Percentiles rank a stretch among this genome's conserved stretches.
phyloP scores from a whole-genome alignment of 805 yeast species.

The Maudiozyma pseudohumilis region DNA sequence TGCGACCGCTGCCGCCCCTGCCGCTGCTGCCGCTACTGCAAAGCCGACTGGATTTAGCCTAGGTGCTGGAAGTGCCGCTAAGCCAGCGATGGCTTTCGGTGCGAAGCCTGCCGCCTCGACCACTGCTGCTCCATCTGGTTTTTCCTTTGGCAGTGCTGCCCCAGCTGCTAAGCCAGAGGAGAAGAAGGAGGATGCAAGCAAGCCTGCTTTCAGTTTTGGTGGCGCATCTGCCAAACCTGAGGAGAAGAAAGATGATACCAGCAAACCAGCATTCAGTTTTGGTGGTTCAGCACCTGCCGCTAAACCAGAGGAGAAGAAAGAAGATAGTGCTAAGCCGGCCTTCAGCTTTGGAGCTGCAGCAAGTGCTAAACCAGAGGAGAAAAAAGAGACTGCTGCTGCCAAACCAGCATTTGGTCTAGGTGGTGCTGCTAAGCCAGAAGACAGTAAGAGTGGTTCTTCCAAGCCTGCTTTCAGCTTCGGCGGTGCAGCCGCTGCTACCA shows the following conservation, averaged over 20 bases:
- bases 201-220: constrained; percentile 11
- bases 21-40: not conserved
- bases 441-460: constrained; percentile 6
- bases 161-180: not conserved
- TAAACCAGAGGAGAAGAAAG: not conserved
- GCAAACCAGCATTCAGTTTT: constrained; percentile 9
- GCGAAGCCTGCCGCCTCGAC: not conserved
- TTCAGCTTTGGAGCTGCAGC: constrained; percentile 12
- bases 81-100: not conserved
- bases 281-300: constrained; percentile 5
- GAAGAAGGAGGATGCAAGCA: not conserved
- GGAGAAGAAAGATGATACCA: constrained; percentile 2
- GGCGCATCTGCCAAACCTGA: constrained; percentile 3
- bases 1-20: not conserved
- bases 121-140: not conserved
- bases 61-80: not conserved
- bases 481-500: not conserved
- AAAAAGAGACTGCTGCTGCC: not conserved
- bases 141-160: constrained; percentile 1
- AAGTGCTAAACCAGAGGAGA: not conserved
- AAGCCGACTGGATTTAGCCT: not conserved
- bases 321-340: constrained; percentile 7
- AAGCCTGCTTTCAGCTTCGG: constrained; percentile 8
- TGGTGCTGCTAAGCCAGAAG: constrained; percentile 3
- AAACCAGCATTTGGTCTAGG: constrained; percentile 15